Percentiles rank a stretch among this genome's conserved stretches.
Conservation (phyloP, 2,329 filamentous ascomycete species). For the Talaromyces sp. region DNA sequence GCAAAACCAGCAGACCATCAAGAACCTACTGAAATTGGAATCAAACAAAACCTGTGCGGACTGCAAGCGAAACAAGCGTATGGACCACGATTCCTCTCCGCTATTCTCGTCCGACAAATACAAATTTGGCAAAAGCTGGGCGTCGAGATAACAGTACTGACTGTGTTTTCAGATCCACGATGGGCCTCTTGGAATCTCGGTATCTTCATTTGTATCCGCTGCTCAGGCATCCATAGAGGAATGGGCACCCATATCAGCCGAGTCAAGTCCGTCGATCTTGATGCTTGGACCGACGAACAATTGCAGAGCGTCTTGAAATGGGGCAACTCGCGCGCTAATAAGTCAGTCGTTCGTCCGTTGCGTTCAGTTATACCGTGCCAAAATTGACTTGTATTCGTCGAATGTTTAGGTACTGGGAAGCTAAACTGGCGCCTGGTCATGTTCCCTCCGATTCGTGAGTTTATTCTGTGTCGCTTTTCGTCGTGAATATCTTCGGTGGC, state of each 20-base stretch:
- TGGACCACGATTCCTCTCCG: constrained; percentile 12
- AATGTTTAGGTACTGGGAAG: constrained; percentile 74
- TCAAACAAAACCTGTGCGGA: constrained; percentile 95
- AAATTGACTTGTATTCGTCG: constrained; percentile 8
- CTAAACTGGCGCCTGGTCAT: constrained; percentile 85
- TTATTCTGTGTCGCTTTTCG: neutral
- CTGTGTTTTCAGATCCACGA: constrained; percentile 68
- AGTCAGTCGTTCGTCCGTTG: constrained; percentile 50
- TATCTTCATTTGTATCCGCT: constrained; percentile 96
- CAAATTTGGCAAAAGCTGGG: neutral
- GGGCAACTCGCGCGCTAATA: constrained; percentile 95
- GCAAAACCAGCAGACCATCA: constrained; percentile 90
- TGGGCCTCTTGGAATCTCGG: constrained; percentile 99
- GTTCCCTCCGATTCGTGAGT: constrained; percentile 78
- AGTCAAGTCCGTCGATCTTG: constrained; percentile 96
- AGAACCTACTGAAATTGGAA: constrained; percentile 90
- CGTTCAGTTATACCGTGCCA: neutral
- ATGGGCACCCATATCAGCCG: constrained; percentile 99
- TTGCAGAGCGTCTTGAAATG: constrained; percentile 88
- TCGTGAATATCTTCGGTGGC: neutral
- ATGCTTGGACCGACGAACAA: constrained; percentile 98
- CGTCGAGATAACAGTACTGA: neutral
- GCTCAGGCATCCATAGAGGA: constrained; percentile 95
- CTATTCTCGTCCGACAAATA: constrained; percentile 10
- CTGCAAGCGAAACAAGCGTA: constrained; percentile 98